Conservation (phyloP, 306 rosid species). For the Pterocarpus macrocarpus region DNA sequence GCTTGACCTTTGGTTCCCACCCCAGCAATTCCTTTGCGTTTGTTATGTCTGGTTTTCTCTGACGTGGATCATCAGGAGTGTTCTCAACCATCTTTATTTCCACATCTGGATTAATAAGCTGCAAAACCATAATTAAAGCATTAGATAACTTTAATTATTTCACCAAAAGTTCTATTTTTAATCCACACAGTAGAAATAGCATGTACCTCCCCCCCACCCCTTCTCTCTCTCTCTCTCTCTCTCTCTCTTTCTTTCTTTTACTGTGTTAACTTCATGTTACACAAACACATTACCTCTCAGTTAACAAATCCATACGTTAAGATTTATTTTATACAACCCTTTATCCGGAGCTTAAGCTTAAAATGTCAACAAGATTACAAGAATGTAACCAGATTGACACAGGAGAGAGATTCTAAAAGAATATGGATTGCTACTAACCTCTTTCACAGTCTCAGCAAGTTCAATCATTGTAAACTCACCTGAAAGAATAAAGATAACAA, state of each 20-base stretch:
- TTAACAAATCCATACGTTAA: background rate
- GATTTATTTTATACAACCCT: background rate
- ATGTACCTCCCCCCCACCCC: background rate
- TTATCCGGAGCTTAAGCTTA: background rate
- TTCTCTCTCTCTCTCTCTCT: too few relatives aligned
- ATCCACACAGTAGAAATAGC: too few relatives aligned
- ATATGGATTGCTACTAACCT: conserved; percentile 60
- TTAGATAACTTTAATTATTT: conserved; percentile 15
- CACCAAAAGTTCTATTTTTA: background rate
- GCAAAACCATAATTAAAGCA: conserved; percentile 46
- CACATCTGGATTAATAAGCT: conserved; percentile 78
- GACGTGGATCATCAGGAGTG: conserved; percentile 88
- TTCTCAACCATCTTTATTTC: conserved; percentile 84
- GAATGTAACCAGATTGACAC: background rate
- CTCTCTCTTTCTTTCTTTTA: background rate
- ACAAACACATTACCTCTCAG: background rate
- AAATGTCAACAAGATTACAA: background rate
- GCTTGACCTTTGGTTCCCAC: conserved; percentile 81
- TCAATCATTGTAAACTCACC: conserved; percentile 97
- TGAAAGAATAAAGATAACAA: conserved; percentile 45
- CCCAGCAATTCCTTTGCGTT: conserved; percentile 76
- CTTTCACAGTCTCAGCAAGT: conserved; percentile 92
- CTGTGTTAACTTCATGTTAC: background rate
- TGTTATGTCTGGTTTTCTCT: conserved; percentile 82
- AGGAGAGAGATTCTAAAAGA: conserved; percentile 22